phyloP scores from a whole-genome alignment of 2,329 filamentous ascomycete species.

The Ceratocystis eucalypticola region DNA sequence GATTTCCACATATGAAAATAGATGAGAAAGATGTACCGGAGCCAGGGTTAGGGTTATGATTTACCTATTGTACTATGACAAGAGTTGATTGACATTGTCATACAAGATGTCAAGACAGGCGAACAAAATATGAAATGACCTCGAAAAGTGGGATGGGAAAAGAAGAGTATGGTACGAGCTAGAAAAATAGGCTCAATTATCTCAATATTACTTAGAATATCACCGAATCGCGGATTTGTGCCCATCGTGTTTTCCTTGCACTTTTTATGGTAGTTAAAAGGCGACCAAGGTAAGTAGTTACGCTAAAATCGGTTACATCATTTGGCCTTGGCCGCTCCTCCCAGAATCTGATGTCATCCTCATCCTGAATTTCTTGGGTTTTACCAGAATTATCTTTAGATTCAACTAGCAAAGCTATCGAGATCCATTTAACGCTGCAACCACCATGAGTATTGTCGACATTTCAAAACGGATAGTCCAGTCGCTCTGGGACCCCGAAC shows the following conservation, averaged over 20 bases:
- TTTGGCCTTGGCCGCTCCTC: conserved; percentile 2
- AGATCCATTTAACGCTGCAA: neutral
- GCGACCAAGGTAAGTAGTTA: neutral
- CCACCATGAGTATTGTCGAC: conserved; percentile 45
- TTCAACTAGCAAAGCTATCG: neutral
- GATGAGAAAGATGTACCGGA: too few relatives aligned
- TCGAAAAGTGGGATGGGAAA: neutral
- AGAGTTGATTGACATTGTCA: too few relatives aligned
- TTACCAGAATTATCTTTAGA: neutral
- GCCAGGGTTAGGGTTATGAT: neutral
- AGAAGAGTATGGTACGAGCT: neutral
- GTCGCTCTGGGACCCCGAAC: conserved; percentile 85
- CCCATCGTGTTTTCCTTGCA: neutral
- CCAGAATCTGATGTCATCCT: conserved; percentile 15
- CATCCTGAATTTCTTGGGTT: conserved; percentile 6
- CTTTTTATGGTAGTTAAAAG: neutral
- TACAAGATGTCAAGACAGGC: neutral
- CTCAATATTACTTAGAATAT: neutral
- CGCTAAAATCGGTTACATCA: conserved; percentile 12
- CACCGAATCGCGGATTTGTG: too few relatives aligned
- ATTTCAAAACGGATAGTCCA: conserved; percentile 73
- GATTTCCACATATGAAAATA: too few relatives aligned
- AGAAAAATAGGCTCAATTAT: neutral
- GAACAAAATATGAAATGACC: neutral
- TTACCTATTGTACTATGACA: neutral